Evolutionary conservation across 306 rosid genomes (phyloP).

Genomic region (Corylus heterophylla): DNA sequence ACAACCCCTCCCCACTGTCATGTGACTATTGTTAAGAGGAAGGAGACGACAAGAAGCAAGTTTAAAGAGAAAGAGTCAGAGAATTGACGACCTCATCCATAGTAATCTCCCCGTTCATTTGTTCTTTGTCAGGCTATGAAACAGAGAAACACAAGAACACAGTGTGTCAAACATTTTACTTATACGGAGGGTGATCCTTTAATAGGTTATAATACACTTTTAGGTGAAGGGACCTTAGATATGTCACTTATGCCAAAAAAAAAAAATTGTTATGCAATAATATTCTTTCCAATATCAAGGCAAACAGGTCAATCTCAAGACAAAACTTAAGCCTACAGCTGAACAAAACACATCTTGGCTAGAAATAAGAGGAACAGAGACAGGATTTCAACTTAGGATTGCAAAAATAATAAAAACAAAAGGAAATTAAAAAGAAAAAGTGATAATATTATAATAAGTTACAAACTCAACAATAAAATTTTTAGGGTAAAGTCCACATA

Average conservation of each 20-base stretch:
- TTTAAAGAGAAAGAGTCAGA: neutral
- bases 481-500: too few species aligned
- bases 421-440: neutral
- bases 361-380: neutral
- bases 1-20: neutral
- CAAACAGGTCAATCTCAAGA: neutral
- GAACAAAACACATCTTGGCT: neutral
- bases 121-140: slow-evolving; percentile 12
- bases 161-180: neutral
- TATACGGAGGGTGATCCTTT: neutral
- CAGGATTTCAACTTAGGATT: neutral
- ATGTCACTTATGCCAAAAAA: neutral
- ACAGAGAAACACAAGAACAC: slow-evolving; percentile 1
- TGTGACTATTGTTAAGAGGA: neutral
- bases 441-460: neutral
- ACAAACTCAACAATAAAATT: neutral
- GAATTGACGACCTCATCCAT: slow-evolving; percentile 7
- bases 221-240: slow-evolving; percentile 3
- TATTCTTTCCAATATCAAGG: neutral
- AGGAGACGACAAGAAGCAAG: neutral
- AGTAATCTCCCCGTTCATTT: slow-evolving; percentile 20
- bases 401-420: neutral
- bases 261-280: neutral
- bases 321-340: neutral
- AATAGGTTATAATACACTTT: neutral